A percentile compares a stretch with the other conserved stretches of the same genome.
phyloP scores from a whole-genome alignment of 2,329 filamentous ascomycete genomes.

The Plectosphaerella sp. region DNA sequence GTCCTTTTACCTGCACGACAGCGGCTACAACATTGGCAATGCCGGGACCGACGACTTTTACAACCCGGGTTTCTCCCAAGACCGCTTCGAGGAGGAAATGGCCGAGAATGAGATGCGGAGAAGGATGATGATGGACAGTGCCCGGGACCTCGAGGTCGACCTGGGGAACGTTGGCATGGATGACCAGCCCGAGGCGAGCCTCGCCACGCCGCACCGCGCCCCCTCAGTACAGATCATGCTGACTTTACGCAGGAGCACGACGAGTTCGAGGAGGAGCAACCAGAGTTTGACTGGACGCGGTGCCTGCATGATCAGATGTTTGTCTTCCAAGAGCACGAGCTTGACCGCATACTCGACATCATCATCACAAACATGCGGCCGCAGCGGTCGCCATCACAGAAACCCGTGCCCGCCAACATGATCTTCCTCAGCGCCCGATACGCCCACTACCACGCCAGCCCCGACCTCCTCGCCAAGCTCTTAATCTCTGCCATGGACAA shows the following conservation, averaged over 20 bases:
- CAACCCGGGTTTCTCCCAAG: constrained; percentile 83
- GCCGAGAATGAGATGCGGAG: constrained; percentile 93
- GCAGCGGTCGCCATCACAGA: constrained; percentile 91
- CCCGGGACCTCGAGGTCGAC: constrained; percentile 93
- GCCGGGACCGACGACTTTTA: constrained; percentile 89
- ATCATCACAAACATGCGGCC: constrained; percentile 98
- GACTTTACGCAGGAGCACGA: constrained; percentile 36
- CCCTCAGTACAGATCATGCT: constrained; percentile 7
- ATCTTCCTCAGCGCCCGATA: constrained; percentile 94
- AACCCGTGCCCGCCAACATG: constrained; percentile 95
- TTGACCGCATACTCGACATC: constrained; percentile 88
- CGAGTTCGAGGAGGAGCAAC: constrained; percentile 81
- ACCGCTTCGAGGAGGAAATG: constrained; percentile 94
- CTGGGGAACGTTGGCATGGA: constrained; percentile 93
- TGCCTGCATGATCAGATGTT: constrained; percentile 99
- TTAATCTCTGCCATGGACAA: constrained; percentile 87
- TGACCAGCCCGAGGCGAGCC: constrained; percentile 80
- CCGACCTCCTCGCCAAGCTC: constrained; percentile 75
- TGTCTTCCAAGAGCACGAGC: constrained; percentile 92
- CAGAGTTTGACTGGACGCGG: constrained; percentile 93
- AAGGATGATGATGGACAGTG: constrained; percentile 99
- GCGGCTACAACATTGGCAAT: constrained; percentile 84
- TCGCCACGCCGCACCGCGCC: no score
- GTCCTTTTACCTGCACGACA: constrained; percentile 90
- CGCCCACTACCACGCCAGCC: constrained; percentile 91